A percentile compares a stretch with the other conserved stretches of the same genome.
These are phyloP conservation scores for Diplodia intermedia DNA, from an alignment of 2,329 filamentous ascomycete genomes.

Conservation along the genomic window DNA sequence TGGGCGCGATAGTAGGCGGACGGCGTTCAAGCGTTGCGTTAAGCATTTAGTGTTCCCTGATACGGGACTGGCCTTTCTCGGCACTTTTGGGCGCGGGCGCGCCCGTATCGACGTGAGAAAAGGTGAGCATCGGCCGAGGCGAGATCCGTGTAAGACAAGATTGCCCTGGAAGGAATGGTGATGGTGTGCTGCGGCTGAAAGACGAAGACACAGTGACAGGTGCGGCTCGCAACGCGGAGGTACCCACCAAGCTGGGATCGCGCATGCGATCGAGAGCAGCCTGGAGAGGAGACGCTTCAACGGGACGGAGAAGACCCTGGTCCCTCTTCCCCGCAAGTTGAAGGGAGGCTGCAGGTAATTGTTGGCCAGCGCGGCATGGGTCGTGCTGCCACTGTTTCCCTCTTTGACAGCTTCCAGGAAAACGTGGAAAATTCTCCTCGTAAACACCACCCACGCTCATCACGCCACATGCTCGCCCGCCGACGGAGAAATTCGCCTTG, in stretches of 20 bases:
- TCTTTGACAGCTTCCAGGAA: neutral
- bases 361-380: conserved; percentile 2
- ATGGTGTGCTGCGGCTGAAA: conserved; percentile 12
- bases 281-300: neutral
- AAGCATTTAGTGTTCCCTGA: conserved; percentile 13
- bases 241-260: conserved; percentile 4
- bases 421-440: neutral
- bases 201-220: neutral
- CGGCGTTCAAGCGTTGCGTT: conserved; percentile 13
- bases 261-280: neutral
- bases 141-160: neutral
- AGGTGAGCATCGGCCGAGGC: conserved; percentile 21
- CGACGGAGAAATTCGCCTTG: neutral
- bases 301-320: conserved; percentile 1
- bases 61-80: neutral
- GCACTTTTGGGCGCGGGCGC: neutral
- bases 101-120: neutral
- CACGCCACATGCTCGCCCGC: neutral
- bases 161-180: neutral
- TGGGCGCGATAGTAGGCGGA: conserved; percentile 1
- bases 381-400: neutral
- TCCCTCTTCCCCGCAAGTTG: conserved; percentile 7
- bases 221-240: neutral
- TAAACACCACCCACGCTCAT: neutral
- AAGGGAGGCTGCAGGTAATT: conserved; percentile 4